Conservation (phyloP, 495 filamentous ascomycete genomes). For the Penicillium manginii region DNA sequence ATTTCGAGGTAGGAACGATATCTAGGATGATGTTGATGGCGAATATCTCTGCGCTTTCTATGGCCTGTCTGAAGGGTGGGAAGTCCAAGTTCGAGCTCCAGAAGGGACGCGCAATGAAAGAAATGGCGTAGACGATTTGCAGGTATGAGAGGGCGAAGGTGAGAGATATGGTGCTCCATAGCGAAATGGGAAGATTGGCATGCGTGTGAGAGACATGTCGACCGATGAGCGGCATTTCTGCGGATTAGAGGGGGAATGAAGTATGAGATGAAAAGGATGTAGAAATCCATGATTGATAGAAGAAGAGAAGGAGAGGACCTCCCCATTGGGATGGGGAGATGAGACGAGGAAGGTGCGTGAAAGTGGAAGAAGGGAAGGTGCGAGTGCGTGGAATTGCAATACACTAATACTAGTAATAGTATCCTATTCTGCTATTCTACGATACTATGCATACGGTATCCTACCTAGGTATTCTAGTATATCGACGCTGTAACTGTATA, state of each 20-base stretch:
- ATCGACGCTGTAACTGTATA: no score
- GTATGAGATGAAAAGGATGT: background rate
- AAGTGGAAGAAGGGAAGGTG: background rate
- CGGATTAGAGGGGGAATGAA: background rate
- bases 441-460: no score
- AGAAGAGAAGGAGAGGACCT: background rate
- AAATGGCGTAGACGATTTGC: constrained; percentile 26
- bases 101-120: constrained; percentile 21
- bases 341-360: no score
- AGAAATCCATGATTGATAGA: background rate
- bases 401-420: background rate
- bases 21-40: constrained; percentile 18
- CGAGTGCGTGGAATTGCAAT: background rate
- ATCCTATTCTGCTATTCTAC: no score
- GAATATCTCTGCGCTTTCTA: constrained; percentile 15
- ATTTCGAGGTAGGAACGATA: constrained; percentile 17
- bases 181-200: constrained; percentile 21
- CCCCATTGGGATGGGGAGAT: no score
- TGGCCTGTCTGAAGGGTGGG: constrained; percentile 16
- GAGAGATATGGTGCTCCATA: constrained; percentile 18
- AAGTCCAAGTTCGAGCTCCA: constrained; percentile 13
- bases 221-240: constrained; percentile 11
- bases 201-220: constrained; percentile 5
- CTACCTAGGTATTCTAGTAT: no score
- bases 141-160: constrained; percentile 20